A percentile compares a stretch with the other conserved stretches of the same genome.
Evolutionary conservation across 2,329 filamentous ascomycete genomes (phyloP).

Genomic region (Macrophomina phaseolina): DNA sequence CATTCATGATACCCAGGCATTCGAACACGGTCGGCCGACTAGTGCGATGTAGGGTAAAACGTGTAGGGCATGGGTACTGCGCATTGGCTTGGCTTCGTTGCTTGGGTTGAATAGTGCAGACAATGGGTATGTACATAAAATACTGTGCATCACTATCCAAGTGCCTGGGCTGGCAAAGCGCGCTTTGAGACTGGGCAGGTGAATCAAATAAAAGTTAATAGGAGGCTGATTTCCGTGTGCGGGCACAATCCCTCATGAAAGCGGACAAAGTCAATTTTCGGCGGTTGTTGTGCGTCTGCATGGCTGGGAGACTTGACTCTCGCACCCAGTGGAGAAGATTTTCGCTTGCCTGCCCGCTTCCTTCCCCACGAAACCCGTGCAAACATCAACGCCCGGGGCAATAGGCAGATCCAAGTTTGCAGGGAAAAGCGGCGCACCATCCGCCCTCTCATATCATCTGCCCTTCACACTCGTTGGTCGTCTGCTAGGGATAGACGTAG

Average conservation of each 20-base stretch:
- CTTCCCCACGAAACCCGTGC: constrained; percentile 7
- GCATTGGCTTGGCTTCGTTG: constrained; percentile 13
- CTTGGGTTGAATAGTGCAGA: constrained; percentile 1
- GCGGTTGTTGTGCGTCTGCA: neutral
- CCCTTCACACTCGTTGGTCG: neutral
- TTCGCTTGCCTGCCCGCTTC: constrained; percentile 20
- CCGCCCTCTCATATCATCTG: too few species aligned
- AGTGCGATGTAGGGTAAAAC: constrained; percentile 21
- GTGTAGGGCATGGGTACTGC: neutral
- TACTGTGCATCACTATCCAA: neutral
- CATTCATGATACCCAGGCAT: constrained; percentile 23
- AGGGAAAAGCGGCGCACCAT: neutral
- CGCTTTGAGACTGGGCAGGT: too few species aligned
- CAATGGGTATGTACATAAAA: neutral
- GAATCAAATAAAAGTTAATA: too few species aligned
- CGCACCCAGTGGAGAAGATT: constrained; percentile 18
- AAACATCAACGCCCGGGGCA: neutral
- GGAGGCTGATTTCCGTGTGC: too few species aligned
- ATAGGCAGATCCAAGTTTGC: neutral
- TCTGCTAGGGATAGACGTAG: neutral
- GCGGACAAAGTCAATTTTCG: neutral
- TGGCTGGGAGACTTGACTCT: neutral
- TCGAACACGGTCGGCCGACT: constrained; percentile 18
- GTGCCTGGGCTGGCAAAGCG: too few species aligned
- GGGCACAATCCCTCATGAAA: too few species aligned